Base-by-base conservation (phyloP, 306 rosid genomes). In the Leucaena leucocephala region DNA sequence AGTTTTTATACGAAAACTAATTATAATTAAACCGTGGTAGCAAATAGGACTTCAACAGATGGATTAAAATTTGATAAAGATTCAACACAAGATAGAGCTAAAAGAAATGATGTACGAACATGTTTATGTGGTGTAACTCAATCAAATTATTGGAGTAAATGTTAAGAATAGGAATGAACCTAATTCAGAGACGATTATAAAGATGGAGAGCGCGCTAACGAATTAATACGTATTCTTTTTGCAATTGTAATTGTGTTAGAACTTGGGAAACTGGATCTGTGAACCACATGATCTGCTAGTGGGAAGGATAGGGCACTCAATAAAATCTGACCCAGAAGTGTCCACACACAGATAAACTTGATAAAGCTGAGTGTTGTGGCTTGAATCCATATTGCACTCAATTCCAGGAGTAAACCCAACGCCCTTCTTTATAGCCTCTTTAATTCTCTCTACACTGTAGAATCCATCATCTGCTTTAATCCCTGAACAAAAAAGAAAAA, bases 301-400 rank as follows among this genome's bases (percentile, higher is more conserved):
- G 0, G 91, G 93, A 75, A 84, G 81, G 10, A 84, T 6, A 0
- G 92, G 90, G n/a, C 94, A 90, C 42, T 84, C 74, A 8, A 88
- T 88, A 64, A 90, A n/a, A 6, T 79, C 74, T 0, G 82, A 74
- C 3, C 84, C 90, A 4, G 89, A 76, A 36, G 83, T 79, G 78
- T 90, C 85, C 0, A 83, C 88, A 5, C 94, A 90, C 40, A 90
- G 7, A 40, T 78, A 81, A 58, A 90, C 67, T 57, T 84, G 87
- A 75, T 82, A 80, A 15, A 90, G 83, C 42, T 86, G 89, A 21
- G 61, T 44, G 72, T 84, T 80, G 6, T 85, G 85, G 0, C 71
- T 45, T 0, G 74, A 75, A 40, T 88, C 87, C 6, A 62, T 72
- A 21, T 86, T 86, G 87, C 94, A 90, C 14, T 81, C 82, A 15